A percentile compares a stretch with the other conserved stretches of the same genome.
Conservation (phyloP, 2,329 filamentous ascomycete genomes). For the Cryphonectria carpinicola region DNA sequence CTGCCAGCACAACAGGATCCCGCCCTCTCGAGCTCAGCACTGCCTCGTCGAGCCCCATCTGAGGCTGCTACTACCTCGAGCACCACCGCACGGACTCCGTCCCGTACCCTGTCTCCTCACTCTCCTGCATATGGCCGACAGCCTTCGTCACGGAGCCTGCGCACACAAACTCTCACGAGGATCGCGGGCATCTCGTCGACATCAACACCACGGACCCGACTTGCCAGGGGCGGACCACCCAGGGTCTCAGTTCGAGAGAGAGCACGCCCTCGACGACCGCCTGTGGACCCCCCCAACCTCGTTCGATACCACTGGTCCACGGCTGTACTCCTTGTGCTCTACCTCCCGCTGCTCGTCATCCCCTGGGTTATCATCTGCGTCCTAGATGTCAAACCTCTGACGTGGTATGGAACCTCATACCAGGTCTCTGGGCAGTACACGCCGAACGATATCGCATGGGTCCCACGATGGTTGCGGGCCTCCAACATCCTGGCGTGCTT, state of each 20-base stretch:
- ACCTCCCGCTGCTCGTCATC: slow-evolving; percentile 12
- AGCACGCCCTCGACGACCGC: slow-evolving; percentile 9
- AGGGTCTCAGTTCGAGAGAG: slow-evolving; percentile 6
- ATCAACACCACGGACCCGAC: slow-evolving; percentile 11
- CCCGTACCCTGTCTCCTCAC: not conserved
- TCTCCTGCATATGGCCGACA: slow-evolving; percentile 1
- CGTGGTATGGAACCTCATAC: slow-evolving; percentile 10
- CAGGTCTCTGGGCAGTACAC: slow-evolving; percentile 3
- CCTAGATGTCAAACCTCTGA: slow-evolving; percentile 17
- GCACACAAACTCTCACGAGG: slow-evolving; percentile 13
- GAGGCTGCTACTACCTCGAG: not conserved
- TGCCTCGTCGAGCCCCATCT: slow-evolving; percentile 16
- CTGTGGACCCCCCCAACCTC: slow-evolving; percentile 10
- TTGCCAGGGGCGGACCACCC: slow-evolving; percentile 16
- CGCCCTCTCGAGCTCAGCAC: slow-evolving; percentile 1
- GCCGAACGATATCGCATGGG: slow-evolving; percentile 11
- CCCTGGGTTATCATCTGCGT: slow-evolving; percentile 13
- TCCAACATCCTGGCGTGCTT: slow-evolving; percentile 17
- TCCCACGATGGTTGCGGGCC: slow-evolving; percentile 13
- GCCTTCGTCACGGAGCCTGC: slow-evolving; percentile 1
- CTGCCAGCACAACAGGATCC: not conserved
- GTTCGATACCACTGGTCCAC: slow-evolving; percentile 20
- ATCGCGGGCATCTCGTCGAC: slow-evolving; percentile 10
- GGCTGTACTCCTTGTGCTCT: not conserved
- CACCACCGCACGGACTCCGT: not conserved